Conservation (phyloP, 2,329 filamentous ascomycete species). For the Shiraia sp. region DNA sequence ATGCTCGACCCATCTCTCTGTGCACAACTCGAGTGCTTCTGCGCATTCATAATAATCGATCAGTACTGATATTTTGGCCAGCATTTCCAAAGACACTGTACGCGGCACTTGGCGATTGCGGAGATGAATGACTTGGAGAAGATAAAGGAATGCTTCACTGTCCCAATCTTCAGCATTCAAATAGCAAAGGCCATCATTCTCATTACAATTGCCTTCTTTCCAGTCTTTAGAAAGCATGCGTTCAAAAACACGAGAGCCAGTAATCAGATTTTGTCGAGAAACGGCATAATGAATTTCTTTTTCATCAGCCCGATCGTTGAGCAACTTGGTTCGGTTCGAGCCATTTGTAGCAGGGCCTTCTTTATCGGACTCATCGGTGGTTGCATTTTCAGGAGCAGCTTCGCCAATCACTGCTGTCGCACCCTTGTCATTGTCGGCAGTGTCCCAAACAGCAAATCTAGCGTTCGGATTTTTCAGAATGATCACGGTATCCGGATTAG, state of each 20-base stretch:
- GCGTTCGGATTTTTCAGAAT: conserved; percentile 6
- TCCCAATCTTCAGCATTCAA: conserved; percentile 31
- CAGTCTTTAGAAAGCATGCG: background rate
- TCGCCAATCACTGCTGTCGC: no score
- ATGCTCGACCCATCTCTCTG: conserved; percentile 47
- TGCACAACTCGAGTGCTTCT: conserved; percentile 50
- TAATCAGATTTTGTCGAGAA: conserved; percentile 7
- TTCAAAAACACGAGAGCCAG: conserved; percentile 8
- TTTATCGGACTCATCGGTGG: background rate
- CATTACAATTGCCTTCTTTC: conserved; percentile 1
- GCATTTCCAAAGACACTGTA: conserved; percentile 44
- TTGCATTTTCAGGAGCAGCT: no score
- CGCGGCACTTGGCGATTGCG: conserved; percentile 47
- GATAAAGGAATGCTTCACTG: conserved; percentile 45
- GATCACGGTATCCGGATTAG: conserved; percentile 9
- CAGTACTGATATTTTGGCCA: conserved; percentile 51
- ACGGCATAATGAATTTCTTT: conserved; percentile 4
- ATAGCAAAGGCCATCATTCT: conserved; percentile 12
- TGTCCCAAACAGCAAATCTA: conserved; percentile 5
- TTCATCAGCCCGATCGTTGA: background rate
- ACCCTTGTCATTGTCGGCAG: background rate
- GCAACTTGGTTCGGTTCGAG: background rate
- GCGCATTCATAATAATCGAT: conserved; percentile 50
- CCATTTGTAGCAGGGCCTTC: background rate
- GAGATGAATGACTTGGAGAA: conserved; percentile 54